Conservation (phyloP, 345 rosid species). For the Hibiscus mutabilis region DNA sequence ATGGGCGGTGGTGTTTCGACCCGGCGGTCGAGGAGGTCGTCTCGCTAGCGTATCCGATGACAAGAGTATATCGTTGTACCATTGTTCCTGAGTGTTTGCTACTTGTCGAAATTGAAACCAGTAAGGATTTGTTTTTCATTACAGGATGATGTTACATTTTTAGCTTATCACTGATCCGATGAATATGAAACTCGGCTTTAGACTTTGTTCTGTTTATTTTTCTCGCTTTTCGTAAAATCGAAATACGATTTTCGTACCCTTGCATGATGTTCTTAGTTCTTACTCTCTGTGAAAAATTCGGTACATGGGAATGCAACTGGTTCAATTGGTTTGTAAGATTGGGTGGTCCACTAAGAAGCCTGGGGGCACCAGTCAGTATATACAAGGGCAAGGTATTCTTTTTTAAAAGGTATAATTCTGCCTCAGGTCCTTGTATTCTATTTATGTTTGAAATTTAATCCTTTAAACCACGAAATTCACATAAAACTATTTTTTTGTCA, state of each 20-base stretch:
- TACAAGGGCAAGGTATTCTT: no score
- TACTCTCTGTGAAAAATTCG: no score
- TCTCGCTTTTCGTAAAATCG: not conserved
- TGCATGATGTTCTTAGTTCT: not conserved
- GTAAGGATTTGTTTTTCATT: not conserved
- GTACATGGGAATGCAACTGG: no score
- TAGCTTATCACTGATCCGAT: not conserved
- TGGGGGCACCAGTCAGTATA: no score
- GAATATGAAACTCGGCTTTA: not conserved
- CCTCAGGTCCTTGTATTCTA: no score
- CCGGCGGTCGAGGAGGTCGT: constrained; percentile 41
- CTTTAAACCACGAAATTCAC: no score
- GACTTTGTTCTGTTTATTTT: not conserved
- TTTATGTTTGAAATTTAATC: no score
- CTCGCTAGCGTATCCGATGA: constrained; percentile 94
- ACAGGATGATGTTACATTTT: constrained; percentile 1
- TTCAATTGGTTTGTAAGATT: no score
- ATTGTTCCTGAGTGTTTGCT: constrained; percentile 44
- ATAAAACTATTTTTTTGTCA: no score
- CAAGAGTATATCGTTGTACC: constrained; percentile 88
- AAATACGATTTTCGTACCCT: not conserved
- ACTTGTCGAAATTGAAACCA: constrained; percentile 3
- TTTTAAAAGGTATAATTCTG: no score
- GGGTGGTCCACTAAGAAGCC: no score
- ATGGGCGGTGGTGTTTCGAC: constrained; percentile 85